Conservation (phyloP, 2,329 filamentous ascomycete genomes). For the Pezicula rhizophila region DNA sequence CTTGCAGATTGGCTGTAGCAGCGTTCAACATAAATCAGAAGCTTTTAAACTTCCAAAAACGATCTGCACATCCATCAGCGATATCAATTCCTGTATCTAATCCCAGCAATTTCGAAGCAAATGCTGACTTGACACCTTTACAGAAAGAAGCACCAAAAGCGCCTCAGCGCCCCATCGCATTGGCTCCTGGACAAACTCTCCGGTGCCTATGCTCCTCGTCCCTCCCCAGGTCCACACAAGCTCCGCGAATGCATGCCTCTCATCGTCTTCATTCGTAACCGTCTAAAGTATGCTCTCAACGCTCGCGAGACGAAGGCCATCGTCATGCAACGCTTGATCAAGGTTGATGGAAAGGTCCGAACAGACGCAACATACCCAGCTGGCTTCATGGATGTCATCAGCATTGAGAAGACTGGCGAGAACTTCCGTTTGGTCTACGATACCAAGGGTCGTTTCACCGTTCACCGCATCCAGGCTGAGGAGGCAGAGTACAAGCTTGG, state of each 20-base stretch:
- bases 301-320: slow-evolving; percentile 95
- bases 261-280: slow-evolving; percentile 95
- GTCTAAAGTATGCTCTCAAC: slow-evolving; percentile 99
- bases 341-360: slow-evolving; percentile 99
- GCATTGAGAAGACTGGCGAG: slow-evolving; percentile 99
- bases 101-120: background rate
- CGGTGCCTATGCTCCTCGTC: slow-evolving; percentile 72
- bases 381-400: slow-evolving; percentile 99
- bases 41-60: no score
- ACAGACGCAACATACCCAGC: slow-evolving; percentile 96
- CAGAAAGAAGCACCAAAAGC: slow-evolving; percentile 99
- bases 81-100: background rate
- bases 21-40: no score
- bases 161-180: slow-evolving; percentile 96
- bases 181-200: slow-evolving; percentile 99
- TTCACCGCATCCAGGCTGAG: slow-evolving; percentile 97
- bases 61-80: no score
- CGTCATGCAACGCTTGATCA: slow-evolving; percentile 99
- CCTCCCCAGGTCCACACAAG: slow-evolving; percentile 92
- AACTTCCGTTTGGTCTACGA: slow-evolving; percentile 99
- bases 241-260: slow-evolving; percentile 97
- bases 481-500: slow-evolving; percentile 99
- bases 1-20: background rate
- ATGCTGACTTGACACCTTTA: slow-evolving; percentile 20
- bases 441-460: slow-evolving; percentile 99